Conservation (phyloP, 192 early-diverging fungal species). For the Coemansia sp. region DNA sequence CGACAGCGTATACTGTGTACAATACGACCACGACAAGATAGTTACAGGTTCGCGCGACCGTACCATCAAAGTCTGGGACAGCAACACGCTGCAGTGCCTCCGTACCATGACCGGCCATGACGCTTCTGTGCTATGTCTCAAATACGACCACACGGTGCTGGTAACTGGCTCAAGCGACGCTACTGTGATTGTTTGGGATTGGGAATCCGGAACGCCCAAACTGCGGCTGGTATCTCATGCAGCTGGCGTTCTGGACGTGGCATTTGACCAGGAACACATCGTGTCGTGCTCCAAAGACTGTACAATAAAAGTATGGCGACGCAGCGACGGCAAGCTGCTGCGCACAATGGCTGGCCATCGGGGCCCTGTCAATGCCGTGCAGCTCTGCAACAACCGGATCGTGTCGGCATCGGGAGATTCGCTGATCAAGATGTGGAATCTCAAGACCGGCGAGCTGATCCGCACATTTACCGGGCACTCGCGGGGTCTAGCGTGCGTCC, state of each 20-base stretch:
- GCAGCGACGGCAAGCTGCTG: constrained; percentile 58
- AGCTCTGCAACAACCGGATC: constrained; percentile 65
- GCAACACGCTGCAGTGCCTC: constrained; percentile 55
- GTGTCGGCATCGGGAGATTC: constrained; percentile 85
- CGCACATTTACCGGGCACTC: constrained; percentile 77
- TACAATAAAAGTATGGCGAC: constrained; percentile 85
- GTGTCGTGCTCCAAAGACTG: constrained; percentile 93
- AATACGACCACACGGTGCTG: constrained; percentile 69
- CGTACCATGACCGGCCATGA: constrained; percentile 67
- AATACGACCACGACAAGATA: constrained; percentile 71
- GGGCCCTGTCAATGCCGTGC: constrained; percentile 94
- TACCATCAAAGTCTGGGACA: constrained; percentile 82
- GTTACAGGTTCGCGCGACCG: constrained; percentile 77
- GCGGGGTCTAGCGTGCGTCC: constrained; percentile 79
- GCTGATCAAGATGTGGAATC: constrained; percentile 77
- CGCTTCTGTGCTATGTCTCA: constrained; percentile 74
- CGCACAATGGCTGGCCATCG: constrained; percentile 75
- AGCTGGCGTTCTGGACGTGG: constrained; percentile 80
- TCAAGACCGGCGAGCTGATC: constrained; percentile 65
- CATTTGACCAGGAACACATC: constrained; percentile 69
- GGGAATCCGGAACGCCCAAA: constrained; percentile 47
- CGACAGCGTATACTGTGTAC: constrained; percentile 90
- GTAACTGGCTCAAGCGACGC: constrained; percentile 87
- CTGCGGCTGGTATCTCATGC: constrained; percentile 70
- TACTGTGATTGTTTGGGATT: constrained; percentile 83